These are phyloP conservation scores for Wickerhamomyces sp. DNA, from an alignment of 1,139 yeast genomes.

Conservation along the genomic window DNA sequence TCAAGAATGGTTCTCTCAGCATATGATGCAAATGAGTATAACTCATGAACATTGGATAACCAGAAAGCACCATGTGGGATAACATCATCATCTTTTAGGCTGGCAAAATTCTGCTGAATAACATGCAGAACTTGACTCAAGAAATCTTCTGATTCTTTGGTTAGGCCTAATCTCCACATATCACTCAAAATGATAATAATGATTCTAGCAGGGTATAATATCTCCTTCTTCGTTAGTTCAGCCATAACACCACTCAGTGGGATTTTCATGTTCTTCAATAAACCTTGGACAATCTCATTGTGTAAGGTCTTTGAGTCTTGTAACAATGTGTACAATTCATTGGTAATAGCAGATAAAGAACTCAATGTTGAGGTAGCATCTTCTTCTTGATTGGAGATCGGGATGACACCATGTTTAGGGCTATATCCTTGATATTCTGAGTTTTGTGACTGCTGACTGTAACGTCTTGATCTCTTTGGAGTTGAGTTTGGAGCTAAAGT, in stretches of 20 bases:
- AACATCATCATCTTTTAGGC: conserved; percentile 77
- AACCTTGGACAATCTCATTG: conserved; percentile 81
- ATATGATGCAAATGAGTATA: conserved; percentile 88
- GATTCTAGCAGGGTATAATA: conserved; percentile 93
- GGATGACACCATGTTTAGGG: conserved; percentile 53
- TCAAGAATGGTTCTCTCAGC: conserved; percentile 88
- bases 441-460: conserved; percentile 20
- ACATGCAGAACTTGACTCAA: conserved; percentile 86
- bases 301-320: conserved; percentile 79
- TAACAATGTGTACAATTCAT: conserved; percentile 64
- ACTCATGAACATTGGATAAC: conserved; percentile 95
- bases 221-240: conserved; percentile 83
- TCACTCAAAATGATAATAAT: conserved; percentile 88
- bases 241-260: conserved; percentile 85
- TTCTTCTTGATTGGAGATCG: conserved; percentile 44
- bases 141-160: conserved; percentile 87
- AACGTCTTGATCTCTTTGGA: conserved; percentile 25
- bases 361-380: conserved; percentile 46
- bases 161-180: conserved; percentile 97
- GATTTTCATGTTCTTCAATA: conserved; percentile 81
- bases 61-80: conserved; percentile 95
- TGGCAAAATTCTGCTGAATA: conserved; percentile 73
- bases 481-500: conserved; percentile 20
- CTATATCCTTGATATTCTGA: conserved; percentile 26
- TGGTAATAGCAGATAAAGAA: conserved; percentile 52